These are phyloP conservation scores for Acanthochlamys bracteata DNA, from an alignment of 106 monocot genomes.

Conservation along the genomic window DNA sequence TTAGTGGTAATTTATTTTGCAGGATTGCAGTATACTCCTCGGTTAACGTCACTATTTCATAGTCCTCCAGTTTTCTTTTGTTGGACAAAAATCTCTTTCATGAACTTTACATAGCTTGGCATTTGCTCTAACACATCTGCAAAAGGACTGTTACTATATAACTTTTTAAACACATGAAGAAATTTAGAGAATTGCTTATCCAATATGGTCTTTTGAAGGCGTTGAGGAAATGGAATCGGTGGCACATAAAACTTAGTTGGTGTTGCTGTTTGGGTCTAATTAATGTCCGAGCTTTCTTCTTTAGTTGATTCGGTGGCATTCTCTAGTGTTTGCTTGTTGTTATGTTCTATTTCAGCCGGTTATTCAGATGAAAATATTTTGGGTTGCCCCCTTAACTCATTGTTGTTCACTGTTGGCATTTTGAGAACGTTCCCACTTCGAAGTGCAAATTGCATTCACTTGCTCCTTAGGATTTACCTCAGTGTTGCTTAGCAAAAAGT, in stretches of 20 bases:
- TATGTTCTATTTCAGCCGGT: neutral
- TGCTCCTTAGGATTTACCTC: conserved; percentile 6
- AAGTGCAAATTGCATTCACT: neutral
- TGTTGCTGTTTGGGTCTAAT: neutral
- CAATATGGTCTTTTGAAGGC: neutral
- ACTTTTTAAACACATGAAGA: conserved; percentile 1
- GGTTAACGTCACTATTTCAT: neutral
- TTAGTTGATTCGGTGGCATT: neutral
- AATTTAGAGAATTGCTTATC: neutral
- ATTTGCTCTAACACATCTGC: neutral
- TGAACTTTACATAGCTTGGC: neutral
- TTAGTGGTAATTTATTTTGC: neutral
- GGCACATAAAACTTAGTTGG: neutral
- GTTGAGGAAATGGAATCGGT: neutral
- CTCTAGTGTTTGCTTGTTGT: neutral
- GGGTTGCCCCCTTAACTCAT: too few species aligned
- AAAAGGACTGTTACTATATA: neutral
- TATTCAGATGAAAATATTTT: too few species aligned
- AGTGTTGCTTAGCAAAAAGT: neutral
- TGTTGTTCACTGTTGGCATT: neutral
- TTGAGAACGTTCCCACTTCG: neutral
- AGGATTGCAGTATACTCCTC: neutral
- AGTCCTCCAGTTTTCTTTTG: neutral
- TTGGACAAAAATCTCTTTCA: neutral
- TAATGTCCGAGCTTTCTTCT: neutral